Conservation (phyloP, 768 basidiomycete species). For the Galerina marginata region DNA sequence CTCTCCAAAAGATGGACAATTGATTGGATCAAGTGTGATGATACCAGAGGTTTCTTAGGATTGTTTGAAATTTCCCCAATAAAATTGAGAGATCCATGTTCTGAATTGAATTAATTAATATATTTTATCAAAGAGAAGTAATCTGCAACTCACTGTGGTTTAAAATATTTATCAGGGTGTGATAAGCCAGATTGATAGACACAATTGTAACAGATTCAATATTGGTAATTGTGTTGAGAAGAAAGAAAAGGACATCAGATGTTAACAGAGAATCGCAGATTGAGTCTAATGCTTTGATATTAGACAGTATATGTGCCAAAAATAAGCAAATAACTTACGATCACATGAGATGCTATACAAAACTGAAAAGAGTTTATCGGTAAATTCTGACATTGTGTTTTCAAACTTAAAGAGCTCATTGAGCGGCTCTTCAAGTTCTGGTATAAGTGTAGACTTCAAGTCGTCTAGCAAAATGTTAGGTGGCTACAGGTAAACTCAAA, state of each 20-base stretch:
- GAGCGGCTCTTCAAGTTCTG: background rate
- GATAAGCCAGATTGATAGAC: conserved; percentile 4
- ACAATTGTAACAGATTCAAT: conserved; percentile 1
- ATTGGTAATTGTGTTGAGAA: conserved; percentile 10
- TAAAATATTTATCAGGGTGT: conserved; percentile 7
- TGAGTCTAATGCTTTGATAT: background rate
- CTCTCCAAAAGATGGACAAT: conserved; percentile 1
- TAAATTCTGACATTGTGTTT: conserved; percentile 4
- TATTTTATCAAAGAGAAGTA: background rate
- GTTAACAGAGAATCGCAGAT: background rate
- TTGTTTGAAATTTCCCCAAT: background rate
- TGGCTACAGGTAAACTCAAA: background rate
- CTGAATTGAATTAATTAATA: background rate
- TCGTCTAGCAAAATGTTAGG: background rate
- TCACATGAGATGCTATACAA: conserved; percentile 9
- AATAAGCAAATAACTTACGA: background rate
- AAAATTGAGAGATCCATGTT: conserved; percentile 9
- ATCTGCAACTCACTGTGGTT: conserved; percentile 4
- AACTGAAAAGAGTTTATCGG: conserved; percentile 9
- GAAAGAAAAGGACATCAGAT: conserved; percentile 2
- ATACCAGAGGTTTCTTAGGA: background rate
- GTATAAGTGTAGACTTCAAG: background rate
- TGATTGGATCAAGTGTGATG: conserved; percentile 2
- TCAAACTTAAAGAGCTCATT: conserved; percentile 2
- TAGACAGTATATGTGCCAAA: background rate